A percentile compares a stretch with the other conserved stretches of the same genome.
phyloP scores from a whole-genome alignment of 768 basidiomycete species.

The Russula sp. region DNA sequence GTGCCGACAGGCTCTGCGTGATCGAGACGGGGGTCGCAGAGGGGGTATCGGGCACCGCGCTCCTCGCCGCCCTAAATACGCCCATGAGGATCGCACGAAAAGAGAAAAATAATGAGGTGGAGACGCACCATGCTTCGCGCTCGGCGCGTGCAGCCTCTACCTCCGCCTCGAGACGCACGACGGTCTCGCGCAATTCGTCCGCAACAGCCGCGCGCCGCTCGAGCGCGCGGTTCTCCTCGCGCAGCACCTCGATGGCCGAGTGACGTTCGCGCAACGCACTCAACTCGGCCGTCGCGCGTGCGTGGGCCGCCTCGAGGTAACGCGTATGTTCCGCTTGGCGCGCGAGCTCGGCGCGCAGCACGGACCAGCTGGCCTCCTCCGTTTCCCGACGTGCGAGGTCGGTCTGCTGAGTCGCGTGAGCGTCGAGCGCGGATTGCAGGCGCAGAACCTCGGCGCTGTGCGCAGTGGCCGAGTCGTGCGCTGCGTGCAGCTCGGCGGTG shows the following conservation, averaged over 20 bases:
- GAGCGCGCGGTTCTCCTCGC: conserved; percentile 64
- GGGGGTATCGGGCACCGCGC: conserved; percentile 29
- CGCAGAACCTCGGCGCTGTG: conserved; percentile 35
- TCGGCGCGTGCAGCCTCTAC: conserved; percentile 52
- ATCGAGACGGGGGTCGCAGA: conserved; percentile 45
- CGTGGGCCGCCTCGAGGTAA: conserved; percentile 51
- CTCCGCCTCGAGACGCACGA: conserved; percentile 55
- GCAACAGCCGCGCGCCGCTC: conserved; percentile 43
- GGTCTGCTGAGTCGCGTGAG: conserved; percentile 33
- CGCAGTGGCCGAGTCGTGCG: conserved; percentile 36
- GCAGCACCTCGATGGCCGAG: conserved; percentile 58
- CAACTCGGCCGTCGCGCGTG: conserved; percentile 48
- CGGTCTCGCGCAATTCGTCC: conserved; percentile 49
- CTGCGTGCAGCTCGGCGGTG: conserved; percentile 40
- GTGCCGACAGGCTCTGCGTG: conserved; percentile 50
- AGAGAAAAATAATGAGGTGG: neutral
- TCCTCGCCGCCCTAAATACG: neutral
- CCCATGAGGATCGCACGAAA: neutral
- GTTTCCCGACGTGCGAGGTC: conserved; percentile 26
- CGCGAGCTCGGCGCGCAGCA: conserved; percentile 62
- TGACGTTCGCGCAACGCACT: conserved; percentile 45
- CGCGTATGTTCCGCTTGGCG: conserved; percentile 57
- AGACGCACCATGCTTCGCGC: conserved; percentile 48
- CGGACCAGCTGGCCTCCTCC: conserved; percentile 50
- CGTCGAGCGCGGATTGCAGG: conserved; percentile 44